Percentiles rank a stretch among this genome's conserved stretches.
Evolutionary conservation across 768 basidiomycete species (phyloP).

Genomic region (Lentinula detonsa): DNA sequence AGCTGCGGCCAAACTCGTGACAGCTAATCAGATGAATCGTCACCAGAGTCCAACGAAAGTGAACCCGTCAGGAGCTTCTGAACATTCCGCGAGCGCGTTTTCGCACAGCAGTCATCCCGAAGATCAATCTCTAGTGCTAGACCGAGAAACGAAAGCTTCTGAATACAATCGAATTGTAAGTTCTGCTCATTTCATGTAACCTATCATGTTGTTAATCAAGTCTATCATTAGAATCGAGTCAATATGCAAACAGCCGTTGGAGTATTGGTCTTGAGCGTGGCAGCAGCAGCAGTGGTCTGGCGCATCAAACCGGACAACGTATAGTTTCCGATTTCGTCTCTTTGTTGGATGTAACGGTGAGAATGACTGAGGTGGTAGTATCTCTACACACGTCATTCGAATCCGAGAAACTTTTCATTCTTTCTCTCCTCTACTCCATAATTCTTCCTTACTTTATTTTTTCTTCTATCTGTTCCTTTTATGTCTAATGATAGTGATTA

Average conservation of each 20-base stretch:
- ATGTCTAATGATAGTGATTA: not conserved
- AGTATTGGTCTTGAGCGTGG: slow-evolving; percentile 58
- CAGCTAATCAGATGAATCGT: not conserved
- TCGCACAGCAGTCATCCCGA: not conserved
- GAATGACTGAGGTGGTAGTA: not conserved
- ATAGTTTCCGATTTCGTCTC: not conserved
- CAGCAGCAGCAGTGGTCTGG: slow-evolving; percentile 71
- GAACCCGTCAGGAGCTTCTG: slow-evolving; percentile 19
- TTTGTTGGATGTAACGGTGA: not conserved
- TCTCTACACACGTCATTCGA: not conserved
- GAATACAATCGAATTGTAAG: not conserved
- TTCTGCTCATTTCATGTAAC: too few relatives aligned
- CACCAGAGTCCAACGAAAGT: not conserved
- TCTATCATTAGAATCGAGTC: slow-evolving; percentile 13
- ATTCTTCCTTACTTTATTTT: not conserved
- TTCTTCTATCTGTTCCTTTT: not conserved
- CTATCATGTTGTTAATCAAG: not conserved
- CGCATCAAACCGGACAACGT: slow-evolving; percentile 37
- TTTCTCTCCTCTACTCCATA: not conserved
- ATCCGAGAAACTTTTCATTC: not conserved
- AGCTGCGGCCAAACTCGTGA: not conserved
- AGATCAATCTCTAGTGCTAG: not conserved
- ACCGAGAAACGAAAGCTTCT: not conserved
- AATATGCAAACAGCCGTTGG: slow-evolving; percentile 56
- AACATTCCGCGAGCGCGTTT: slow-evolving; percentile 8